These are phyloP conservation scores for Cucumis cinereus DNA, from an alignment of 306 rosid species.

Conservation along the genomic window DNA sequence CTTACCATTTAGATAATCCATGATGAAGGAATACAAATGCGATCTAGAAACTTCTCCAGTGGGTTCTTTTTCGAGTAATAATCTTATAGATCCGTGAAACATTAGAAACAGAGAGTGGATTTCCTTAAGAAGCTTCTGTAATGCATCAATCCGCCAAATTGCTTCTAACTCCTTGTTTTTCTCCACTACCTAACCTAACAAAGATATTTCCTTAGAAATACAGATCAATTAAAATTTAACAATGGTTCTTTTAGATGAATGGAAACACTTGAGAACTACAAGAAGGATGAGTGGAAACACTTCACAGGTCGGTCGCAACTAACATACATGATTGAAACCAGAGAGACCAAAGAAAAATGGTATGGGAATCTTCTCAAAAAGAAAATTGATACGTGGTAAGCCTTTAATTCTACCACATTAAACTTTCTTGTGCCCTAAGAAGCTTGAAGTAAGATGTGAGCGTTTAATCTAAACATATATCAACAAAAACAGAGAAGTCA, in stretches of 20 bases:
- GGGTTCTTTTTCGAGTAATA: constrained; percentile 73
- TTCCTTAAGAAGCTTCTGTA: constrained; percentile 75
- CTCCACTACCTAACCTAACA: constrained; percentile 64
- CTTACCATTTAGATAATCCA: constrained; percentile 91
- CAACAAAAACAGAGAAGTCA: neutral
- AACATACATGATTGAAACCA: neutral
- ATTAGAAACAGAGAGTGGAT: constrained; percentile 69
- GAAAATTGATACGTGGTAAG: neutral
- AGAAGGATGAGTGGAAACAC: neutral
- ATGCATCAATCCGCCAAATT: constrained; percentile 67
- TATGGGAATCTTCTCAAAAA: neutral
- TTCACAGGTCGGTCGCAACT: neutral
- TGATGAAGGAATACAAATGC: constrained; percentile 70
- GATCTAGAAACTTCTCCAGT: constrained; percentile 62
- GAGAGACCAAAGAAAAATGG: neutral
- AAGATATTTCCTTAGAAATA: neutral
- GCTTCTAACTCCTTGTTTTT: constrained; percentile 72
- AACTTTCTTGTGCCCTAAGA: neutral
- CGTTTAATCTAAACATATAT: neutral
- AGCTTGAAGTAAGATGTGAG: neutral
- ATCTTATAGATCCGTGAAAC: constrained; percentile 85
- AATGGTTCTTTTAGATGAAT: neutral
- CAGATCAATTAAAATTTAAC: neutral
- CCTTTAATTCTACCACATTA: neutral
- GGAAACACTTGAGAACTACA: neutral